Conservation (phyloP, 2,329 filamentous ascomycete genomes). For the Fusarium sp. region DNA sequence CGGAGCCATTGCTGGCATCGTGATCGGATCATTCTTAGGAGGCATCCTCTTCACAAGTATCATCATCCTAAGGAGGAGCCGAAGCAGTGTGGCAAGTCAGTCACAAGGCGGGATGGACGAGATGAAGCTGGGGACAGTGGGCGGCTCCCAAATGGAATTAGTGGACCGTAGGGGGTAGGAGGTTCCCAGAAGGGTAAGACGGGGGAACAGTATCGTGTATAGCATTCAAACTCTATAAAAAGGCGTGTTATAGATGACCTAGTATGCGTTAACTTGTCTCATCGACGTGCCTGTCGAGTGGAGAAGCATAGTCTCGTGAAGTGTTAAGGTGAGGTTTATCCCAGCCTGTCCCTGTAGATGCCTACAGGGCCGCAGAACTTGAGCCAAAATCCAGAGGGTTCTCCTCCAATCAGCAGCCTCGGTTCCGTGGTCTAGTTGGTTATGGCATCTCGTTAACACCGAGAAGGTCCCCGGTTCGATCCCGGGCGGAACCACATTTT, state of each 20-base stretch:
- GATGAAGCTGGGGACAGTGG: not conserved
- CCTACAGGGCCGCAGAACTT: not conserved
- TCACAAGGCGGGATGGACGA: not conserved
- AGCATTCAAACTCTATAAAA: not conserved
- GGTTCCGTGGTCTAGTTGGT: not conserved
- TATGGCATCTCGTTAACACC: not conserved
- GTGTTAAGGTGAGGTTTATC: not conserved
- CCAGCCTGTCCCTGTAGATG: not conserved
- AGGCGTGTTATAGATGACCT: not conserved
- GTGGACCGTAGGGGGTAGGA: not conserved
- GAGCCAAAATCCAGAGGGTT: too few species aligned
- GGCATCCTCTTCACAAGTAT: not conserved
- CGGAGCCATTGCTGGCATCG: not conserved
- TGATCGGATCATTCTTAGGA: not conserved
- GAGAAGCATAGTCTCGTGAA: not conserved
- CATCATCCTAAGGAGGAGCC: not conserved
- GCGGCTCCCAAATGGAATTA: not conserved
- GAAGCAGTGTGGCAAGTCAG: not conserved
- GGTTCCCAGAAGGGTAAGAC: not conserved
- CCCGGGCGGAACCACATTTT: not conserved
- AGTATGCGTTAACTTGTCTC: too few species aligned
- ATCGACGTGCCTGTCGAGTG: not conserved
- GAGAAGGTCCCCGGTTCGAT: not conserved
- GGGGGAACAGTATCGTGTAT: not conserved
- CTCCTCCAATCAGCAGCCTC: not conserved